Evolutionary conservation across 768 basidiomycete genomes (phyloP).

Genomic region (Pleurotus salmoneostramineus): DNA sequence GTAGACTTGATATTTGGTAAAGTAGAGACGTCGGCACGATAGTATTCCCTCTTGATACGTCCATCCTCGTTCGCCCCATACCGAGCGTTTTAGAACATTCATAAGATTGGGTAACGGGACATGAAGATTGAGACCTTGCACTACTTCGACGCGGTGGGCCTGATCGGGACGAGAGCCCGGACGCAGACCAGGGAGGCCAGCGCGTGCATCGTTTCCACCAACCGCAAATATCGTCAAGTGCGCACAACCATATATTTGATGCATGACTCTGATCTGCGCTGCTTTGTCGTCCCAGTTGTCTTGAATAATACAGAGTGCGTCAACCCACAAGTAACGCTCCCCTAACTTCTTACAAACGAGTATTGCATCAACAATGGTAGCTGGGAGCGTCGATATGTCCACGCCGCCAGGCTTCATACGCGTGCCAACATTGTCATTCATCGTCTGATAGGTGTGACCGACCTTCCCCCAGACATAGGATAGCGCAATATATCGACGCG

Average conservation of each 20-base stretch:
- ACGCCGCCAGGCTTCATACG: not conserved
- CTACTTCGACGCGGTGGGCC: not conserved
- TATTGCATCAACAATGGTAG: not conserved
- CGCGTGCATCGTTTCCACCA: not conserved
- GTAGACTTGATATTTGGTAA: conserved; percentile 2
- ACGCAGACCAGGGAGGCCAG: not conserved
- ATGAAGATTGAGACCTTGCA: not conserved
- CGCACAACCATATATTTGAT: not conserved
- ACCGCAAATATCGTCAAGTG: not conserved
- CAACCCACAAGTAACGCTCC: conserved; percentile 1
- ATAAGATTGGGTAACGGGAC: not conserved
- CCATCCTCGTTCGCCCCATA: not conserved
- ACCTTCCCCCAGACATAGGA: not conserved
- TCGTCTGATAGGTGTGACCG: not conserved
- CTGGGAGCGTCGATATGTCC: not conserved
- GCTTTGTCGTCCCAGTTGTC: not conserved
- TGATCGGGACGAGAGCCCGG: not conserved
- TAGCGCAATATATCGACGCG: not conserved
- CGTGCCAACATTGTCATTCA: not conserved
- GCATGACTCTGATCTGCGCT: not conserved
- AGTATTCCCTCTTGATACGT: conserved; percentile 1
- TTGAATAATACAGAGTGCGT: not conserved
- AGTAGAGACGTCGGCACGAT: not conserved
- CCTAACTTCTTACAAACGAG: not conserved
- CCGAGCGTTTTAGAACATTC: not conserved